Evolutionary conservation across 2,329 filamentous ascomycete genomes (phyloP).

Genomic region (Tolypocladium sp.): DNA sequence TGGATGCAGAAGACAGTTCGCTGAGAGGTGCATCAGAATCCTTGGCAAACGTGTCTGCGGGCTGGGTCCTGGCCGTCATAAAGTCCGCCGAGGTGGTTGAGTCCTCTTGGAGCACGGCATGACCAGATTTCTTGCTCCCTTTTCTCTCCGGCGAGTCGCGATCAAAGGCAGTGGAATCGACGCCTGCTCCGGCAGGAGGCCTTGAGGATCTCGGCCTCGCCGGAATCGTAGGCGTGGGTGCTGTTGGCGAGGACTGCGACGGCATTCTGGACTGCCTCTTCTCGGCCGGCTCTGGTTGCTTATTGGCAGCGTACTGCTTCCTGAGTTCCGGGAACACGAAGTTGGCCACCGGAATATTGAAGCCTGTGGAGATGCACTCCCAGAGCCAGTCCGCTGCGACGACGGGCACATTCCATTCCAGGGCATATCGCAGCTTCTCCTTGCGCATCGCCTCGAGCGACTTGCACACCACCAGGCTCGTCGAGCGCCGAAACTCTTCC

Average conservation of each 20-base stretch:
- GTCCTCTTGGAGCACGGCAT: conserved; percentile 8
- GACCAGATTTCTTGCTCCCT: conserved; percentile 1
- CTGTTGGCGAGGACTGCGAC: neutral
- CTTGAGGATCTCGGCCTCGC: neutral
- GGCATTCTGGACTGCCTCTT: neutral
- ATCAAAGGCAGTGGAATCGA: conserved; percentile 32
- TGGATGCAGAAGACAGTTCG: conserved; percentile 28
- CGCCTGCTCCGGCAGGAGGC: conserved; percentile 13
- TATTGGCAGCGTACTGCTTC: conserved; percentile 15
- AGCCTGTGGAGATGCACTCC: conserved; percentile 59
- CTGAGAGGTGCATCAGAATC: conserved; percentile 26
- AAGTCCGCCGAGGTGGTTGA: conserved; percentile 26
- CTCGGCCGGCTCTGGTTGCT: conserved; percentile 2
- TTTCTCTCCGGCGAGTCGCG: conserved; percentile 15
- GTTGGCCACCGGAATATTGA: conserved; percentile 31
- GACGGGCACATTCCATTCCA: conserved; percentile 69
- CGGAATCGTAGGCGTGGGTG: neutral
- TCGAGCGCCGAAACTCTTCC: conserved; percentile 61
- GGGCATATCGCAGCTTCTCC: conserved; percentile 72
- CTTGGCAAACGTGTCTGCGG: conserved; percentile 14
- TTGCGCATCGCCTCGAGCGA: conserved; percentile 45
- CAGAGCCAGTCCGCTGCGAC: conserved; percentile 78
- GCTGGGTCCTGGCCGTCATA: conserved; percentile 31
- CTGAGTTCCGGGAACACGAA: conserved; percentile 40
- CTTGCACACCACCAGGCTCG: conserved; percentile 72